Percentiles rank a stretch among this genome's conserved stretches.
Conservation (phyloP, 495 filamentous ascomycete species). For the Daldinia grandis region DNA sequence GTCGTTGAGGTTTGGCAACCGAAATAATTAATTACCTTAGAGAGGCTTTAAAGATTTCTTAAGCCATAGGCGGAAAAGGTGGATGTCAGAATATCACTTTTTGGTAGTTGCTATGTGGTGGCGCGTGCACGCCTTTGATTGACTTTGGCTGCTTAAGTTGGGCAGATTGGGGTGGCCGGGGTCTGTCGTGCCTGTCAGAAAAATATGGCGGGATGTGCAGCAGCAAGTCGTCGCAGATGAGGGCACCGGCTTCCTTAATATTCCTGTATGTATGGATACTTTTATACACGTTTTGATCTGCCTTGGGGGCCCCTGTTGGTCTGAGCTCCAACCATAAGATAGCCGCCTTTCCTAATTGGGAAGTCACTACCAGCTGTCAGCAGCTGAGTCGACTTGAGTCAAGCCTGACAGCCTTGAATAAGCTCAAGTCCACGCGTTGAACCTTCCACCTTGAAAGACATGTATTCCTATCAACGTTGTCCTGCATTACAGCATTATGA, state of each 20-base stretch:
- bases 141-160: constrained; percentile 28
- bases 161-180: constrained; percentile 24
- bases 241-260: constrained; percentile 45
- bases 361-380: constrained; percentile 17
- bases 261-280: constrained; percentile 44
- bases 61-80: constrained; percentile 12
- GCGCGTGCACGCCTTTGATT: constrained; percentile 28
- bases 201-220: constrained; percentile 40
- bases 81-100: constrained; percentile 16
- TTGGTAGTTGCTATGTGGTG: constrained; percentile 7
- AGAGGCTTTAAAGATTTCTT: constrained; percentile 14
- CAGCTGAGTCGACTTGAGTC: constrained; percentile 31
- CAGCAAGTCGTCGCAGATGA: constrained; percentile 42
- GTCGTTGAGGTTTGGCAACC: background rate
- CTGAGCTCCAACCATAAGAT: constrained; percentile 35
- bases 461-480: constrained; percentile 10
- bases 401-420: constrained; percentile 30
- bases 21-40: constrained; percentile 18
- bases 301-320: constrained; percentile 36
- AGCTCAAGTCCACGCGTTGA: constrained; percentile 38
- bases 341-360: constrained; percentile 33
- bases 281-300: constrained; percentile 44
- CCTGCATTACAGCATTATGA: constrained; percentile 37
- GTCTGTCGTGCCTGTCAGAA: constrained; percentile 36
- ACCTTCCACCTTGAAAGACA: constrained; percentile 17